These are phyloP conservation scores for Lactifluus pinguis DNA, from an alignment of 768 basidiomycete genomes.

Conservation along the genomic window DNA sequence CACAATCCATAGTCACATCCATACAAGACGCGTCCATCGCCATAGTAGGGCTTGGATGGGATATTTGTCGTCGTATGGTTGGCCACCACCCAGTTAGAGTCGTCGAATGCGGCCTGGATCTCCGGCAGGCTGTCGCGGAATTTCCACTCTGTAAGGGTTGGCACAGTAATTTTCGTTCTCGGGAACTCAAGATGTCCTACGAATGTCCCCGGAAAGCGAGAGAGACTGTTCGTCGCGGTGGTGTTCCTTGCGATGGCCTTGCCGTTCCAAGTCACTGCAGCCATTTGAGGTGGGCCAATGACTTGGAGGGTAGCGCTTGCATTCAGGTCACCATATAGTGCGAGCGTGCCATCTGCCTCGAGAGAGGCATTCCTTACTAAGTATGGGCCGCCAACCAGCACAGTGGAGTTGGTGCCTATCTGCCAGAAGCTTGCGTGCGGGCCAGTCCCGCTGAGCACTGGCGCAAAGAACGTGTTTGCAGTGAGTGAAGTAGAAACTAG, in stretches of 20 bases:
- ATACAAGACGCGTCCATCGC: constrained; percentile 70
- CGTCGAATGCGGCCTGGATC: constrained; percentile 45
- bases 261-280: constrained; percentile 67
- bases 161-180: constrained; percentile 31
- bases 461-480: constrained; percentile 69
- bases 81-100: constrained; percentile 55
- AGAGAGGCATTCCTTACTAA: constrained; percentile 36
- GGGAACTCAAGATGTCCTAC: constrained; percentile 36
- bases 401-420: constrained; percentile 59
- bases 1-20: constrained; percentile 85
- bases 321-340: constrained; percentile 62
- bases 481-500: constrained; percentile 59
- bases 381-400: constrained; percentile 44
- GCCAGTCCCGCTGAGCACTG: constrained; percentile 39
- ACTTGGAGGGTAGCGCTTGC: constrained; percentile 48
- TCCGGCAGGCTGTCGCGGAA: constrained; percentile 73
- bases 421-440: constrained; percentile 58
- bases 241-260: constrained; percentile 31
- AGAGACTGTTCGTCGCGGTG: constrained; percentile 25
- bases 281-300: constrained; percentile 47
- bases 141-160: constrained; percentile 58
- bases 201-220: constrained; percentile 36
- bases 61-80: constrained; percentile 69
- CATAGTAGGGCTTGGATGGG: constrained; percentile 58
- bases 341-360: constrained; percentile 30